A percentile compares a stretch with the other conserved stretches of the same genome.
phyloP scores from a whole-genome alignment of 345 rosid species.

The Psidium guajava region DNA sequence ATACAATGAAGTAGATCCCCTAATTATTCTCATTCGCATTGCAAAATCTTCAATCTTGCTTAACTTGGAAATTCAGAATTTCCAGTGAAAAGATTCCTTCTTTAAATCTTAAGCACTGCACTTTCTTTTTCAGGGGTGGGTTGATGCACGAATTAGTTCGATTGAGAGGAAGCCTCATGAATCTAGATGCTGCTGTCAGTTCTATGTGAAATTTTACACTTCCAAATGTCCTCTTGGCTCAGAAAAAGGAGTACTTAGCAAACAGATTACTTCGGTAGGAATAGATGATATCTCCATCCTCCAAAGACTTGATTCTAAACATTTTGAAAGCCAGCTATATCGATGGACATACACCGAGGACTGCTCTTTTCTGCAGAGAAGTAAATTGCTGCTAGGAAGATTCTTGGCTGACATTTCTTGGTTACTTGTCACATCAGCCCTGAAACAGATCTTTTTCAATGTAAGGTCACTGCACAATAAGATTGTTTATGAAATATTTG shows the following conservation, averaged over 20 bases:
- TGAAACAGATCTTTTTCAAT: slow-evolving; percentile 36
- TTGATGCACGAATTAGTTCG: slow-evolving; percentile 70
- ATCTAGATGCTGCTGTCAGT: slow-evolving; percentile 47
- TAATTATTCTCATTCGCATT: neutral
- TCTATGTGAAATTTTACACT: slow-evolving; percentile 41
- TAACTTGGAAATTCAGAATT: neutral
- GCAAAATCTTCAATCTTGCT: neutral
- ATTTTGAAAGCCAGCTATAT: slow-evolving; percentile 33
- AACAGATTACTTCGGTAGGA: slow-evolving; percentile 28
- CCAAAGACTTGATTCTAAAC: slow-evolving; percentile 38
- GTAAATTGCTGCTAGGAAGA: slow-evolving; percentile 53
- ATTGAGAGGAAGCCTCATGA: slow-evolving; percentile 72
- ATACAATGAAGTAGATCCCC: neutral
- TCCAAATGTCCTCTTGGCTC: slow-evolving; percentile 48
- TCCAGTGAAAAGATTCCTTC: neutral
- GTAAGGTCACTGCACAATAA: slow-evolving; percentile 48
- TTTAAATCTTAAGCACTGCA: neutral
- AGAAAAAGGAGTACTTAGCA: slow-evolving; percentile 41
- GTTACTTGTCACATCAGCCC: slow-evolving; percentile 54
- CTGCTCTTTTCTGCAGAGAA: slow-evolving; percentile 28
- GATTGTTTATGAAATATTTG: slow-evolving; percentile 50
- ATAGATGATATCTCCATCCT: slow-evolving; percentile 50
- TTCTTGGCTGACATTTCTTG: slow-evolving; percentile 58
- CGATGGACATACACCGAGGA: slow-evolving; percentile 66
- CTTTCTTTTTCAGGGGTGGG: slow-evolving; percentile 38